phyloP scores from a whole-genome alignment of 2,329 filamentous ascomycete species.

The Diaporthe eres region DNA sequence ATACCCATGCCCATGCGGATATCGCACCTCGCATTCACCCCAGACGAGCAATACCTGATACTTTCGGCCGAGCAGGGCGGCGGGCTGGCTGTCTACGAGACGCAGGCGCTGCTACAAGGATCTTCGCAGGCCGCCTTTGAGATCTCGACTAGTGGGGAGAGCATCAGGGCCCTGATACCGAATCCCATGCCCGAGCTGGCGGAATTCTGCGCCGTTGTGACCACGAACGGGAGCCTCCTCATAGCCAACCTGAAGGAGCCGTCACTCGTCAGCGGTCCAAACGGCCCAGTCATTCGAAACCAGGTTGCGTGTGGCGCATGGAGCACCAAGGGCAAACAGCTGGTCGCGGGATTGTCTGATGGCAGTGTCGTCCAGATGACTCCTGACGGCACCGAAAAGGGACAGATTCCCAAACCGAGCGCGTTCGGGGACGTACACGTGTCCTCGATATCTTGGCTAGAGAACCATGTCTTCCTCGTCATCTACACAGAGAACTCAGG shows the following conservation, averaged over 20 bases:
- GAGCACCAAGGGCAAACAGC: constrained; percentile 94
- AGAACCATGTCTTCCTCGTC: constrained; percentile 86
- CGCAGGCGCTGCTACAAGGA: constrained; percentile 75
- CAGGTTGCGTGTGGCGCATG: constrained; percentile 89
- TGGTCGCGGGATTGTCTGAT: constrained; percentile 87
- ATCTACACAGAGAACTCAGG: constrained; percentile 79
- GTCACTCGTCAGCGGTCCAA: constrained; percentile 68
- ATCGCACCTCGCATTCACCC: constrained; percentile 90
- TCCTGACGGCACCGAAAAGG: constrained; percentile 83
- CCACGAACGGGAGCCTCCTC: constrained; percentile 83
- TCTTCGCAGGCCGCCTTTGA: constrained; percentile 79
- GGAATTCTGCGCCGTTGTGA: constrained; percentile 85
- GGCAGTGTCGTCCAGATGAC: constrained; percentile 88
- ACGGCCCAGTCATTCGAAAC: constrained; percentile 76
- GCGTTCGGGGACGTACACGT: constrained; percentile 78
- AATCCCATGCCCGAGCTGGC: constrained; percentile 84
- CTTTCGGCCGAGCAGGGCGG: constrained; percentile 86
- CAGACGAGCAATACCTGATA: constrained; percentile 88
- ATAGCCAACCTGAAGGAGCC: constrained; percentile 84
- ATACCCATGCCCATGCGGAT: constrained; percentile 81
- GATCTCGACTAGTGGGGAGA: constrained; percentile 80
- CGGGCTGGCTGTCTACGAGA: constrained; percentile 87
- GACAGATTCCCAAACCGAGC: constrained; percentile 82
- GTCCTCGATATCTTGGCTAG: constrained; percentile 87
- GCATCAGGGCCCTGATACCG: constrained; percentile 81